Evolutionary conservation across 352 stramenopile genomes (phyloP).

Genomic region (Peronospora farinosa): DNA sequence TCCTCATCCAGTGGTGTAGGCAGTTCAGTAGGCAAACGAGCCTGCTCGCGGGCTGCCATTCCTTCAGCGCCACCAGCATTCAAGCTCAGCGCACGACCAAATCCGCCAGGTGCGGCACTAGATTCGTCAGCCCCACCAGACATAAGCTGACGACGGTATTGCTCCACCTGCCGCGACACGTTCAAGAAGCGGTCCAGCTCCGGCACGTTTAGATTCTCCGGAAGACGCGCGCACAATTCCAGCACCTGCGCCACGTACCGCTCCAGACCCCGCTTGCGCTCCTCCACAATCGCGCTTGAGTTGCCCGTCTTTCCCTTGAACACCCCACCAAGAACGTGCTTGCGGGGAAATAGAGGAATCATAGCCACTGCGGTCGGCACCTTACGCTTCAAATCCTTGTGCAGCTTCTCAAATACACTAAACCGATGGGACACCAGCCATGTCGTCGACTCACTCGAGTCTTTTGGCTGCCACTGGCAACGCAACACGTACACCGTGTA

Average conservation of each 20-base stretch:
- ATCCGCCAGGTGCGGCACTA: constrained; percentile 21
- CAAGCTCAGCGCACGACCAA: constrained; percentile 45
- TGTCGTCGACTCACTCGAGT: constrained; percentile 27
- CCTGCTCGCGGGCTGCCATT: constrained; percentile 70
- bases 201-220: constrained; percentile 72
- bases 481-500: constrained; percentile 87
- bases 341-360: constrained; percentile 66
- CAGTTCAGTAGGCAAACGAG: constrained; percentile 72
- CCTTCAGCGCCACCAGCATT: constrained; percentile 68
- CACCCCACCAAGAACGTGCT: constrained; percentile 77
- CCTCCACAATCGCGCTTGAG: constrained; percentile 80
- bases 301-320: constrained; percentile 83
- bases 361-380: constrained; percentile 28
- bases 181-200: constrained; percentile 85
- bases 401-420: constrained; percentile 33
- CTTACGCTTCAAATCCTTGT: constrained; percentile 34
- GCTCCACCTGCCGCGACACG: constrained; percentile 79
- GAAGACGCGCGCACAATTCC: constrained; percentile 73
- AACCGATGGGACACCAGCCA: constrained; percentile 34
- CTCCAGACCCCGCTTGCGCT: constrained; percentile 77
- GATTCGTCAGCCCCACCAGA: constrained; percentile 22
- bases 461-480: constrained; percentile 76
- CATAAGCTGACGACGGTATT: constrained; percentile 69
- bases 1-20: constrained; percentile 82
- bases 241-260: constrained; percentile 79